phyloP scores from a whole-genome alignment of 495 filamentous ascomycete genomes.

The Talaromyces ruber region DNA sequence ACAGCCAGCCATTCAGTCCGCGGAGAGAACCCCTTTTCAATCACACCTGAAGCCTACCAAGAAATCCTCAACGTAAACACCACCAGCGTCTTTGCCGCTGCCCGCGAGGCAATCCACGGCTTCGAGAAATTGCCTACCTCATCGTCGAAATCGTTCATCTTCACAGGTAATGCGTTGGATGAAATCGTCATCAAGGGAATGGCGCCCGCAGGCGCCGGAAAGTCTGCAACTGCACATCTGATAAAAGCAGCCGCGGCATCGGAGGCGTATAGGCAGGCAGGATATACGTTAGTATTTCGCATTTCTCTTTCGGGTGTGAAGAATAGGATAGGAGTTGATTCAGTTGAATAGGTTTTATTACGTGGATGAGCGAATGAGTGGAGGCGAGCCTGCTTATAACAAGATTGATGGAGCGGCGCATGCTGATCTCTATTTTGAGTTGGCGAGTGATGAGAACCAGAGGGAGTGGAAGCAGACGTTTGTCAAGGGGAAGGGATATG shows the following conservation, averaged over 20 bases:
- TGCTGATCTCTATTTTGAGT: conserved; percentile 22
- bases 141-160: conserved; percentile 24
- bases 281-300: conserved; percentile 25
- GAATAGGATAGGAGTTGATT: conserved; percentile 5
- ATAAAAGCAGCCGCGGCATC: conserved; percentile 19
- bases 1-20: neutral
- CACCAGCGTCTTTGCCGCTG: neutral
- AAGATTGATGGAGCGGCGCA: conserved; percentile 23
- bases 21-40: neutral
- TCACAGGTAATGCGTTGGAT: conserved; percentile 33
- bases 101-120: neutral
- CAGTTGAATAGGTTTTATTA: conserved; percentile 28
- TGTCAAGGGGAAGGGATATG: conserved; percentile 28
- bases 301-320: neutral
- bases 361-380: conserved; percentile 25
- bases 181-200: conserved; percentile 16
- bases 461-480: conserved; percentile 30
- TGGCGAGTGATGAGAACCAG: conserved; percentile 22
- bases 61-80: neutral
- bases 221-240: conserved; percentile 30
- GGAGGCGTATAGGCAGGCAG: conserved; percentile 23
- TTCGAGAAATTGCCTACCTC: neutral
- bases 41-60: neutral
- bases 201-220: conserved; percentile 27
- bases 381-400: conserved; percentile 14